Base-by-base conservation (phyloP, 106 monocot species). In the Xerophyta viscosa region DNA sequence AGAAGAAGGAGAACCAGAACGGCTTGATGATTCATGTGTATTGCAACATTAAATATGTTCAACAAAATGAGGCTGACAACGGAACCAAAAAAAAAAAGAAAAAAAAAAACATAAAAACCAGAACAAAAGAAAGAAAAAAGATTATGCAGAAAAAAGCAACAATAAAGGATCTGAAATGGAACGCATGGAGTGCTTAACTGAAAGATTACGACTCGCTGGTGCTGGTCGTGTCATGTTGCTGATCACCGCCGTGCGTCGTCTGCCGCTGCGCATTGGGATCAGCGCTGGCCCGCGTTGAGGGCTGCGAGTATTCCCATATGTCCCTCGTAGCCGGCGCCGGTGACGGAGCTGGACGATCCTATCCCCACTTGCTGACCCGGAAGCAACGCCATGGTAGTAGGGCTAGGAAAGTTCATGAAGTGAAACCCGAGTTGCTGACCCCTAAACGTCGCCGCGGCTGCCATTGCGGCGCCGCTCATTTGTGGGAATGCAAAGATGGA, bases 391-490 rank as follows among this genome's bases (percentile, higher is more conserved):
- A 79, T 83, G 0, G 78, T 78, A 8, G 88, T 37, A 0, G n/a
- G n/a, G n/a, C n/a, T n/a, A n/a, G 75, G 83, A 51, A 88, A 83
- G 65, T 88, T 88, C 88, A 88, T 84, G 70, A 89, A 86, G 56
- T 92, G 91, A n/a, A 92, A 57, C 4, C 82, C 86, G 0, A 78
- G 45, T 47, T 74, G 37, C 29, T 68, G 53, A 5, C 85, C 91
- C 14, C 81, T 50, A 41, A 81, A 73, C 75, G 77, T 66, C 4
- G 73, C 26, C 5, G n/a, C n/a, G n/a, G n/a, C n/a, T n/a, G n/a
- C n/a, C n/a, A n/a, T n/a, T n/a, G n/a, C n/a, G n/a, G 48, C 26
- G 22, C 54, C 20, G 2, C 74, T 71, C 54, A 64, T 29, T 1
- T 71, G 58, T 0, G 80, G 66, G 27, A 86, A 77, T 0, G 80